phyloP scores from a whole-genome alignment of 768 basidiomycete species.

The Suillus subaureus region DNA sequence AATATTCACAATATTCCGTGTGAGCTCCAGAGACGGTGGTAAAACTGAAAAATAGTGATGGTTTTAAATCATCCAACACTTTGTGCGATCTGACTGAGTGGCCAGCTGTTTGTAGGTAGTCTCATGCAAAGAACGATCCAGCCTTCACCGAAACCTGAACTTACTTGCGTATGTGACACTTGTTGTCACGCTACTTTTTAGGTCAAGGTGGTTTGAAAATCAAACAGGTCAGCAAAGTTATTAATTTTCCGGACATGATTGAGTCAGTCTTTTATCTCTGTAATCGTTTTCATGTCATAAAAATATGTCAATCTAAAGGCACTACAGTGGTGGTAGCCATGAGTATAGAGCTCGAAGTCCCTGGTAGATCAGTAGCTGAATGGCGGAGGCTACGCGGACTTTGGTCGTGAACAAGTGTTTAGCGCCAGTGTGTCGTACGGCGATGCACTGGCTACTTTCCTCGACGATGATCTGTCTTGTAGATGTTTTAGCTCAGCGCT shows the following conservation, averaged over 20 bases:
- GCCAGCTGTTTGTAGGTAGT: slow-evolving; percentile 10
- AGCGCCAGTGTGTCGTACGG: not conserved
- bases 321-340: not conserved
- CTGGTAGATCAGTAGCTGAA: not conserved
- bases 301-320: not conserved
- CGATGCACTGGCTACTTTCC: no score
- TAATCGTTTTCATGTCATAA: slow-evolving; percentile 3
- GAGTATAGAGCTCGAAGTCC: not conserved
- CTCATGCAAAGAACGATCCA: slow-evolving; percentile 30
- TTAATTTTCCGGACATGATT: not conserved
- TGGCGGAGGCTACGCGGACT: not conserved
- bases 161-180: slow-evolving; percentile 41
- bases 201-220: slow-evolving; percentile 13
- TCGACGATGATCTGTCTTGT: not conserved
- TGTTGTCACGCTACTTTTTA: slow-evolving; percentile 30
- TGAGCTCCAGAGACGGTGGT: not conserved
- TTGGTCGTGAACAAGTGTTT: not conserved
- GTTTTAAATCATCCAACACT: not conserved
- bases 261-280: not conserved
- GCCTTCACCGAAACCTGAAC: slow-evolving; percentile 31
- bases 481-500: not conserved
- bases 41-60: not conserved
- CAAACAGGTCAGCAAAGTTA: not conserved
- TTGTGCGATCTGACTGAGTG: slow-evolving; percentile 1
- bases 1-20: not conserved